These are phyloP conservation scores for Pythium apleroticum DNA, from an alignment of 352 stramenopile genomes.

Conservation along the genomic window DNA sequence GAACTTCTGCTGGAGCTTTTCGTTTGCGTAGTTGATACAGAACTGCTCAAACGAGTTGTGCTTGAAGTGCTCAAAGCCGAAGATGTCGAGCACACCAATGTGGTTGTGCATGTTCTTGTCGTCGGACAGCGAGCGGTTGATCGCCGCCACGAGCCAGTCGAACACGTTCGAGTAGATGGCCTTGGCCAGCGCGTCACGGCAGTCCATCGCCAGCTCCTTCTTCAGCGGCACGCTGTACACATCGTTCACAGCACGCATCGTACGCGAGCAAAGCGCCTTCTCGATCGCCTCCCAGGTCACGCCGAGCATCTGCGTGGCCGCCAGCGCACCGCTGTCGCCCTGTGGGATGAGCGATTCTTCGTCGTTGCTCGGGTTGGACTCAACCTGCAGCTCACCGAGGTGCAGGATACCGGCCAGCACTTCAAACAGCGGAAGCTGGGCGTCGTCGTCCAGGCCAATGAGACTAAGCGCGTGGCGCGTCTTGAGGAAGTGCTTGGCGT, in stretches of 20 bases:
- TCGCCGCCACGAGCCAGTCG: conserved; percentile 87
- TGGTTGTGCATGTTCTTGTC: conserved; percentile 82
- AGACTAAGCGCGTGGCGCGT: conserved; percentile 69
- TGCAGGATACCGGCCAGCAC: conserved; percentile 94
- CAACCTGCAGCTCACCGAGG: conserved; percentile 91
- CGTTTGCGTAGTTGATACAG: conserved; percentile 84
- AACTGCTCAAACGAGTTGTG: conserved; percentile 91
- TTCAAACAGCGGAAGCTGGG: conserved; percentile 92
- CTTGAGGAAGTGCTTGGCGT: conserved; percentile 82
- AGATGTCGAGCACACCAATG: conserved; percentile 98
- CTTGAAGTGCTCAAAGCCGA: conserved; percentile 99
- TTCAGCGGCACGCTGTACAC: conserved; percentile 48
- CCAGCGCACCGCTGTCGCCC: conserved; percentile 39
- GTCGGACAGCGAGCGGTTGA: conserved; percentile 89
- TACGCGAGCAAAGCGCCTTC: conserved; percentile 90
- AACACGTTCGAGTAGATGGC: conserved; percentile 94
- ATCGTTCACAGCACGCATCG: conserved; percentile 77
- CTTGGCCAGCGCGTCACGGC: conserved; percentile 91
- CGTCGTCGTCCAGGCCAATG: conserved; percentile 79
- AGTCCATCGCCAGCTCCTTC: conserved; percentile 76
- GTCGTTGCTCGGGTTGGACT: conserved; percentile 68
- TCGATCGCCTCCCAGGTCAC: conserved; percentile 89
- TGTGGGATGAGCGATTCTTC: conserved; percentile 69
- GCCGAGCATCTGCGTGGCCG: conserved; percentile 85
- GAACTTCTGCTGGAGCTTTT: conserved; percentile 88